Conservation (phyloP, 2,329 filamentous ascomycete genomes). For the Aspergillus fumigatus region DNA sequence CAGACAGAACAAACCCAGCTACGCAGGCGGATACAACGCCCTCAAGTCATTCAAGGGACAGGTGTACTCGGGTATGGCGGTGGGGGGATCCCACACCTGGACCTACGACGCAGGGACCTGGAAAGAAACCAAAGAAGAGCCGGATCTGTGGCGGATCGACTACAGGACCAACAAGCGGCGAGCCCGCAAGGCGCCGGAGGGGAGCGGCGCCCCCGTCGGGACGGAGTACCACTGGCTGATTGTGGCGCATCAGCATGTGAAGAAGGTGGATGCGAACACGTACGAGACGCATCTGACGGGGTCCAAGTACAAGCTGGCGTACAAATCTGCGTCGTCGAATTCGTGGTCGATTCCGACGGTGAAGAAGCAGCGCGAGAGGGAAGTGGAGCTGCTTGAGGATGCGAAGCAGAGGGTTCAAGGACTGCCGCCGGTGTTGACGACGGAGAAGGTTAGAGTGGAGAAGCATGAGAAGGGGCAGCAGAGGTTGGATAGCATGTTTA, state of each 20-base stretch:
- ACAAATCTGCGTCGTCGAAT: conserved; percentile 24
- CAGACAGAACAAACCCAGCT: background rate
- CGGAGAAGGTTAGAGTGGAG: conserved; percentile 31
- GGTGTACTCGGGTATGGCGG: conserved; percentile 34
- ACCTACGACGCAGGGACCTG: conserved; percentile 33
- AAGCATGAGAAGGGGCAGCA: conserved; percentile 29
- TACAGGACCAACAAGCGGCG: conserved; percentile 29
- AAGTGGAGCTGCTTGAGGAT: conserved; percentile 31
- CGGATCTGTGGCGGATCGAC: conserved; percentile 33
- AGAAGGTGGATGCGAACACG: conserved; percentile 33
- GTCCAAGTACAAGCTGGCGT: conserved; percentile 35
- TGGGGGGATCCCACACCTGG: conserved; percentile 36
- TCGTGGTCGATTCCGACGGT: conserved; percentile 34
- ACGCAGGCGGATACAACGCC: conserved; percentile 25
- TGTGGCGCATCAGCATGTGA: conserved; percentile 34
- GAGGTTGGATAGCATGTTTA: conserved; percentile 28
- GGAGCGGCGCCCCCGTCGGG: conserved; percentile 32
- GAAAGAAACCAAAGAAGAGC: conserved; percentile 34
- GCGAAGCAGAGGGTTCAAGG: conserved; percentile 29
- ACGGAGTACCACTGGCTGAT: conserved; percentile 35
- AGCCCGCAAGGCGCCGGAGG: conserved; percentile 27
- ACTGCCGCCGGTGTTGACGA: conserved; percentile 28
- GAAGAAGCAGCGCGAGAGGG: conserved; percentile 30
- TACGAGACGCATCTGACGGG: conserved; percentile 32
- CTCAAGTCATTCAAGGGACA: conserved; percentile 32